Evolutionary conservation across 345 rosid genomes (phyloP).

Genomic region (Boechera divaricarpa): DNA sequence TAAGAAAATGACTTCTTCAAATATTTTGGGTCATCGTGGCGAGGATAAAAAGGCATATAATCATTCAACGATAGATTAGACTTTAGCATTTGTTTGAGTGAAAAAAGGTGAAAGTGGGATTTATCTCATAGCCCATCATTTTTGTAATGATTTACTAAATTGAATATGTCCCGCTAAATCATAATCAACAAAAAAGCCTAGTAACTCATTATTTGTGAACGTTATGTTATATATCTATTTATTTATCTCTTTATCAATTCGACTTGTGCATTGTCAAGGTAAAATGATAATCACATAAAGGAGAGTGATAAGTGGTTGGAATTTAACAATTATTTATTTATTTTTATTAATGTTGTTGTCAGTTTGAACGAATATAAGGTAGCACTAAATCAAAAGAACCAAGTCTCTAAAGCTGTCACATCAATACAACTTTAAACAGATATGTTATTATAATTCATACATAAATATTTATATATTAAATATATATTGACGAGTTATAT

Average conservation of each 20-base stretch:
- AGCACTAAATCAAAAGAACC: constrained; percentile 16
- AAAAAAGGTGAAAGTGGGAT: constrained; percentile 41
- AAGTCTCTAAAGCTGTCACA: constrained; percentile 36
- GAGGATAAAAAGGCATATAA: constrained; percentile 20
- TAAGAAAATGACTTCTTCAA: neutral
- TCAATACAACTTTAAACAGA: constrained; percentile 38
- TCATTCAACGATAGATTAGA: constrained; percentile 40
- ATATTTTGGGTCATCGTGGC: constrained; percentile 19
- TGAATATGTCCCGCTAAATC: constrained; percentile 31
- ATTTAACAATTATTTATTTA: neutral
- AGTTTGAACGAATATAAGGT: constrained; percentile 24
- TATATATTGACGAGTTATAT: neutral
- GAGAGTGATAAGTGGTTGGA: constrained; percentile 2
- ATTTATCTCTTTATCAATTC: neutral
- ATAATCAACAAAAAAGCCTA: constrained; percentile 24
- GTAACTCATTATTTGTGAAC: neutral
- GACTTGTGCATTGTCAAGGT: neutral
- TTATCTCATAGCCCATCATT: constrained; percentile 31
- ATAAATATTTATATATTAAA: neutral
- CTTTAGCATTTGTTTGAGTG: constrained; percentile 41
- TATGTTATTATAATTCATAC: constrained; percentile 23
- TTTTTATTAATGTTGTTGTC: neutral
- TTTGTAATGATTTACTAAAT: constrained; percentile 24
- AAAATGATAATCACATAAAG: neutral
- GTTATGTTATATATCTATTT: neutral